phyloP scores from a whole-genome alignment of 371 early-diverging fungal species.

The Mucor saturninus region DNA sequence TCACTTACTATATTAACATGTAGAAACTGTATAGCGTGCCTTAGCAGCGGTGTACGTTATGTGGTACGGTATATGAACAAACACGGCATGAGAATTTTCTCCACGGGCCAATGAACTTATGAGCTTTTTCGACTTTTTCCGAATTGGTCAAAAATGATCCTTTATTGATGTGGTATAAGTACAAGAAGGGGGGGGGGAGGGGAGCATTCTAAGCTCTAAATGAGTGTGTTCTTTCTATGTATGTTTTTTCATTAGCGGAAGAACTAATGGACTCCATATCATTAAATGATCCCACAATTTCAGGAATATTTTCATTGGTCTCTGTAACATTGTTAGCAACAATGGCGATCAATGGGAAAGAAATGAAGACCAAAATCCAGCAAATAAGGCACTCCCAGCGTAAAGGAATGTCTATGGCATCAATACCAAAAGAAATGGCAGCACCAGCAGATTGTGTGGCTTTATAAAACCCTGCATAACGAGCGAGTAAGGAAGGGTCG shows the following conservation, averaged over 20 bases:
- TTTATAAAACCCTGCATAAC: slow-evolving; percentile 79
- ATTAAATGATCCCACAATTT: neutral
- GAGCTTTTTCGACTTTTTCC: too few species aligned
- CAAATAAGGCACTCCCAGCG: slow-evolving; percentile 44
- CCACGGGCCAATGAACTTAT: too few species aligned
- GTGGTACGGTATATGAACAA: too few species aligned
- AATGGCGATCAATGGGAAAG: slow-evolving; percentile 38
- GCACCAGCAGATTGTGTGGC: slow-evolving; percentile 63
- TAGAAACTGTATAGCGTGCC: too few species aligned
- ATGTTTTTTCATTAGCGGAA: neutral
- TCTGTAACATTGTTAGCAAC: slow-evolving; percentile 37
- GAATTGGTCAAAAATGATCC: too few species aligned
- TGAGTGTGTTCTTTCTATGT: slow-evolving; percentile 8
- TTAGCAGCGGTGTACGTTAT: too few species aligned
- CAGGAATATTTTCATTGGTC: slow-evolving; percentile 22
- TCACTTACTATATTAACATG: too few species aligned
- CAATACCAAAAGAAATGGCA: slow-evolving; percentile 45
- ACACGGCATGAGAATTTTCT: too few species aligned
- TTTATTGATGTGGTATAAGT: neutral
- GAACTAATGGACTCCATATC: neutral
- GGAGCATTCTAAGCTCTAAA: neutral
- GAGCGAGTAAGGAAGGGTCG: slow-evolving; percentile 67
- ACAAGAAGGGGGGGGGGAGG: neutral
- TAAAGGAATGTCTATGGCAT: slow-evolving; percentile 34
- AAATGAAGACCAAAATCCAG: slow-evolving; percentile 42